A percentile compares a stretch with the other conserved stretches of the same genome.
These are phyloP conservation scores for Cucumis melo DNA, from an alignment of 306 rosid species.

Conservation along the genomic window DNA sequence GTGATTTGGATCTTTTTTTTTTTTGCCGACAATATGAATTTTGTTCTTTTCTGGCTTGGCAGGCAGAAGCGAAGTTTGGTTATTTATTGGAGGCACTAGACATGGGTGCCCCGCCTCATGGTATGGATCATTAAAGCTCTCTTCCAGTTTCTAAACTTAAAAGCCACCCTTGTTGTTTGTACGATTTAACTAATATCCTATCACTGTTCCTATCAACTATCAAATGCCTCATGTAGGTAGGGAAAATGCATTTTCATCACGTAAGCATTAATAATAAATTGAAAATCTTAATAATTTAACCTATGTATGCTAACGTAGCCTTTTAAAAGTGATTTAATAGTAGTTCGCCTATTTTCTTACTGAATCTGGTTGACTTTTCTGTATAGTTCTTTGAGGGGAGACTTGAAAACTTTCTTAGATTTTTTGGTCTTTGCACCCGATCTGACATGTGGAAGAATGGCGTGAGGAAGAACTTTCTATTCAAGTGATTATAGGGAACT, in stretches of 20 bases:
- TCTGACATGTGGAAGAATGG: not conserved
- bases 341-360: not conserved
- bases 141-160: not conserved
- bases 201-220: not conserved
- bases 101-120: conserved; percentile 99
- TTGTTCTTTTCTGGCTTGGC: conserved; percentile 11
- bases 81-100: conserved; percentile 92
- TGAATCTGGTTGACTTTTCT: not conserved
- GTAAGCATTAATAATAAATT: not conserved
- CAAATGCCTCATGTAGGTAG: not conserved
- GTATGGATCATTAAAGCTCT: conserved; percentile 25
- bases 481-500: not conserved
- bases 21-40: not conserved
- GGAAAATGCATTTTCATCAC: not conserved
- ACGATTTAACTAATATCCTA: not conserved
- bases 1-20: not conserved
- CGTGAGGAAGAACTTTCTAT: not conserved
- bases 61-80: conserved; percentile 95
- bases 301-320: not conserved
- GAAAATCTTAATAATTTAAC: not conserved
- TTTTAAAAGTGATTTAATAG: not conserved
- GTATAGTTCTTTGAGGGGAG: not conserved
- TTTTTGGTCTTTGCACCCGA: not conserved
- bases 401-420: not conserved
- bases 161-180: not conserved